Base-by-base conservation (phyloP, 495 filamentous ascomycete species). In the Lentithecium fluviatile region DNA sequence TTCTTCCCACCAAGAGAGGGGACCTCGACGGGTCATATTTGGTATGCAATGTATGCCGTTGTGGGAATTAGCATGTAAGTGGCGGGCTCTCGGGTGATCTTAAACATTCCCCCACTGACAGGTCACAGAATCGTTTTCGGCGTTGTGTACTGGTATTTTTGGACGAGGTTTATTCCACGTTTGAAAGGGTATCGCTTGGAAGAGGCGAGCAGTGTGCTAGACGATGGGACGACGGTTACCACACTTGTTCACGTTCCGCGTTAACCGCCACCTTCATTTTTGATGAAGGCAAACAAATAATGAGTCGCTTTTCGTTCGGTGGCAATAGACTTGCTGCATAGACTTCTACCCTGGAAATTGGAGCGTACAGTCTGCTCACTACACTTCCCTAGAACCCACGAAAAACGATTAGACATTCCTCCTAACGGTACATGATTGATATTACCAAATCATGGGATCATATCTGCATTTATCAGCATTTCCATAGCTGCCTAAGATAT, bases 11-110 rank as follows among this genome's bases (percentile, higher is more conserved):
- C 76, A 0, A 73, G 74, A 11, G 75, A 83, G 45, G 73, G 43
- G 73, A 79, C 45, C 77, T 78, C 12, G 76, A 82, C 56, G 80
- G 29, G 80, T 8, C 78, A 83, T 29, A 78, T 90, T 55, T 88
- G 83, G 67, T 84, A 89, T 63, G 87, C 83, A 0, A 88, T 82
- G 7, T 90, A 90, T 75, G 87, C 87, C 0, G 74, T 90, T 65
- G 87, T 90, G 32, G 87, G 86, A 2, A 80, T 83, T 43, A 78
- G 78, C 25, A 79, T 88, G 87, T 89, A 76, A 80, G 87, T 26
- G 5, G 10, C 3, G 29, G 29, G 37, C 46, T 8, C 34, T 37
- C 19, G 21, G 2, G 6, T 1, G 6, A 17, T 23, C 21, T 43
- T 20, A 26, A 47, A 11, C 1, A 20, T 36, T n/a, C 29, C 7